Base-by-base conservation (phyloP, 306 rosid species). In the Ceratonia siliqua region DNA sequence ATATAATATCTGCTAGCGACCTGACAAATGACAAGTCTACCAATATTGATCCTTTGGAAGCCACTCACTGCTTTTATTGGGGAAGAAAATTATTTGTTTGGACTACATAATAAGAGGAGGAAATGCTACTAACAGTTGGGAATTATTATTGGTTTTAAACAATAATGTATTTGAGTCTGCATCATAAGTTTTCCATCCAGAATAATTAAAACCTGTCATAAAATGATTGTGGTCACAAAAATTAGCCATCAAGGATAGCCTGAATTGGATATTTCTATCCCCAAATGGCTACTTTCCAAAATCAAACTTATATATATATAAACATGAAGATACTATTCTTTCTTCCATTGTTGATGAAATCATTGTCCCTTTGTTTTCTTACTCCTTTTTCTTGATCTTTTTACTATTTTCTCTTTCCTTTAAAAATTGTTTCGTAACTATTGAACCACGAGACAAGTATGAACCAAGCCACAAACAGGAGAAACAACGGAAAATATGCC, bases 361-460 rank as follows among this genome's bases (percentile, higher is more conserved):
- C 24, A 17, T 18, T n/a, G 32, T n/a, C 67, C 3, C 45, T 33
- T 18, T 8, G 15, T 62, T 62, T 21, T 22, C 53, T 13, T 2
- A 20, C 30, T 5, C 17, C 68, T 5, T 36, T 20, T 11, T 1
- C 15, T 3, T 62, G 33, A 21, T 22, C 1, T 22, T 63, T 39
- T 5, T 8, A 62, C 3, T 38, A 10, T 18, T 20, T 18, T 22
- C 2, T 11, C 15, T 9, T 21, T 38, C 35, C 13, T 35, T 6
- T 22, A 12, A 15, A 41, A 62, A 14, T 18, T 33, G 76, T 49
- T 5, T 28, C 32, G 76, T 36, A 63, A 81, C 78, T 62, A 84
- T 81, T 59, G 67, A 69, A 63, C 39, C 83, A 78, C 78, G 75
- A 78, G 78, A 63, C 43, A 82, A 49, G 74, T 8, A 21, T 70